phyloP scores from a whole-genome alignment of 164 flowering plant species.

The Buxus sempervirens region DNA sequence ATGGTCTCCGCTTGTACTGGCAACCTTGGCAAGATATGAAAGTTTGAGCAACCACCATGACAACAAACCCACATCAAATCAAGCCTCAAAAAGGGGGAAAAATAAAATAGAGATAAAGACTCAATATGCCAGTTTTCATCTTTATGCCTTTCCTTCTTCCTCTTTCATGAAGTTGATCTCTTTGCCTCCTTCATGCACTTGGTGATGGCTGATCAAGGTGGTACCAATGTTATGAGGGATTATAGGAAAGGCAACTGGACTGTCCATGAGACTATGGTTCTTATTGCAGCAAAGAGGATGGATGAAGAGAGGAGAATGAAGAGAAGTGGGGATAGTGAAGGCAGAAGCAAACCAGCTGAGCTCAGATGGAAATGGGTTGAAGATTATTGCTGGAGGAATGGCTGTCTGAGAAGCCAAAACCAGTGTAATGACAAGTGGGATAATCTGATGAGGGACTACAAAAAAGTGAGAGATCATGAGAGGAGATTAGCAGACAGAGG shows the following conservation, averaged over 20 bases:
- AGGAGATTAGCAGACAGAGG: conserved; percentile 29
- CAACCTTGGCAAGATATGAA: conserved; percentile 18
- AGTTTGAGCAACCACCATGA: conserved; percentile 7
- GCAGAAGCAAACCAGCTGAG: conserved; percentile 49
- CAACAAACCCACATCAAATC: conserved; percentile 21
- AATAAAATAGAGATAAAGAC: conserved; percentile 10
- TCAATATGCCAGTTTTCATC: background rate
- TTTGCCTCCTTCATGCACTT: conserved; percentile 12
- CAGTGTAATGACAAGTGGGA: conserved; percentile 95
- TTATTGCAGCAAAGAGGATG: conserved; percentile 72
- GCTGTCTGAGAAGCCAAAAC: conserved; percentile 75
- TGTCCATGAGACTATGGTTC: conserved; percentile 58
- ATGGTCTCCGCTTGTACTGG: conserved; percentile 16
- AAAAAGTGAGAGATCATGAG: conserved; percentile 76
- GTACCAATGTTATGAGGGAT: conserved; percentile 39
- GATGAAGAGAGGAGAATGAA: conserved; percentile 71
- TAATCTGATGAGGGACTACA: conserved; percentile 84
- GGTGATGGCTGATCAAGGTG: conserved; percentile 37
- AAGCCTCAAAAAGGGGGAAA: conserved; percentile 19
- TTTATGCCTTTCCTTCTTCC: conserved; percentile 10
- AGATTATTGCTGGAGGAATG: conserved; percentile 75
- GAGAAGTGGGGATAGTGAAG: conserved; percentile 24
- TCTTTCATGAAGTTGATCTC: background rate
- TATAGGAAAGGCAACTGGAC: conserved; percentile 91
- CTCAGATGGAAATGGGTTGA: conserved; percentile 88